Conservation (phyloP, 1,284 basidiomycete genomes). For the Trichosporon inkin region DNA sequence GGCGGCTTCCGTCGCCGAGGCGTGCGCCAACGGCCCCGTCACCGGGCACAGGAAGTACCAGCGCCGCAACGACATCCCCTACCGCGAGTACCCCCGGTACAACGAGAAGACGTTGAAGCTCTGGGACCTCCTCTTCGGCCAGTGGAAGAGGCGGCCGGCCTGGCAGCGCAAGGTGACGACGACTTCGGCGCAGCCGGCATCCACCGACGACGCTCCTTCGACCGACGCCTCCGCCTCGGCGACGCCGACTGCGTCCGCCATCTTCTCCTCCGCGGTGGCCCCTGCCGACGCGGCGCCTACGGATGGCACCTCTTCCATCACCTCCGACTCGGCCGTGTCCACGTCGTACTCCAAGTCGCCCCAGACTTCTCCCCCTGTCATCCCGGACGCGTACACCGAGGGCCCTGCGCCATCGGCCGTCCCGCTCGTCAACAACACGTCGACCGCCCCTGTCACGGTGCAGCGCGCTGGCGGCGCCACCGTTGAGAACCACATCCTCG, state of each 20-base stretch:
- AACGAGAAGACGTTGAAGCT: neutral
- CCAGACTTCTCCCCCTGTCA: neutral
- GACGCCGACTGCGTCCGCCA: neutral
- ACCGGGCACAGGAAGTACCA: neutral
- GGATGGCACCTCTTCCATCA: neutral
- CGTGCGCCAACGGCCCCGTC: neutral
- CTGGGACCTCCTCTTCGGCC: neutral
- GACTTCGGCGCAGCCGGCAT: neutral
- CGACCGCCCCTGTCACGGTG: neutral
- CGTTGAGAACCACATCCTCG: slow-evolving; percentile 9
- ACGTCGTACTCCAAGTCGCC: neutral
- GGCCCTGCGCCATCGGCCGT: neutral
- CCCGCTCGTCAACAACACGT: neutral
- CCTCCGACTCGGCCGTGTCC: neutral
- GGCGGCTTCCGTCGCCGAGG: neutral
- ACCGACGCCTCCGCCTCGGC: neutral
- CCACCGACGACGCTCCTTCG: neutral
- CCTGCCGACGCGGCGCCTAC: neutral
- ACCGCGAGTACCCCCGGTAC: slow-evolving; percentile 1
- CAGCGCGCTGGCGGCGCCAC: slow-evolving; percentile 8
- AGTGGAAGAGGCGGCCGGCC: neutral
- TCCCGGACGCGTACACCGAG: neutral
- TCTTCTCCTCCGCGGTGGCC: neutral
- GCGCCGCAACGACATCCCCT: slow-evolving; percentile 7
- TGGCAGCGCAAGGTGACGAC: neutral